phyloP scores from a whole-genome alignment of 208 protist species.

The Trypanosoma conorhini region DNA sequence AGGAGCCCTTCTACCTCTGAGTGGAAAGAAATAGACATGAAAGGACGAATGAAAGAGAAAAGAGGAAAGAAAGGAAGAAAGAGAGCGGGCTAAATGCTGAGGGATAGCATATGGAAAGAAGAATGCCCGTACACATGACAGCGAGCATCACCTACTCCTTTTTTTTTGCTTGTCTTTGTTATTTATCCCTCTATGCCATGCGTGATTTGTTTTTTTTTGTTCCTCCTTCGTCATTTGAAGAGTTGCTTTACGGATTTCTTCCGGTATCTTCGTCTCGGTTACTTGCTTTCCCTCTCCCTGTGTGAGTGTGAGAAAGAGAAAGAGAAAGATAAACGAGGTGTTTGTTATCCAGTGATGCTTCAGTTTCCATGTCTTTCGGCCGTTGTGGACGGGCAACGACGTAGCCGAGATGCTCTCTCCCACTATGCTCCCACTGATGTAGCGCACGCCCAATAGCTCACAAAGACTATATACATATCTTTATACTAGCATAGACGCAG shows the following conservation, averaged over 20 bases:
- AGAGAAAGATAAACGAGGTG: too few species aligned
- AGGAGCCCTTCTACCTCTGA: slow-evolving; percentile 29
- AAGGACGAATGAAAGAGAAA: background rate
- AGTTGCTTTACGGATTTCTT: background rate
- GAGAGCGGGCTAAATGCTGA: too few species aligned
- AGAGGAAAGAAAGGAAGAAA: background rate
- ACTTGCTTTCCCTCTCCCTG: background rate
- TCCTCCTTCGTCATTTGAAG: slow-evolving; percentile 6
- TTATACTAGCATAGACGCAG: background rate
- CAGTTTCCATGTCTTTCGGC: background rate
- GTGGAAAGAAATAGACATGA: background rate
- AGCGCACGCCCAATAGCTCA: background rate
- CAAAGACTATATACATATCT: background rate
- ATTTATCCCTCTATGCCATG: slow-evolving; percentile 17
- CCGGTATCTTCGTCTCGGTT: background rate
- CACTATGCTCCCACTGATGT: background rate
- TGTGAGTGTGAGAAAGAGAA: background rate
- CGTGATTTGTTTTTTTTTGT: slow-evolving; percentile 21
- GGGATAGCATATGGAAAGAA: too few species aligned
- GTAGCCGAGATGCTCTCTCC: background rate
- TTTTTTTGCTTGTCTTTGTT: too few species aligned
- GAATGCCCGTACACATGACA: too few species aligned
- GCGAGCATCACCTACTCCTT: too few species aligned
- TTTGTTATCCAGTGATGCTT: background rate
- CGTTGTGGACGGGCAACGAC: background rate